These are phyloP conservation scores for Ichthyophonus hoferi DNA, from an alignment of 208 protist genomes.

Conservation along the genomic window DNA sequence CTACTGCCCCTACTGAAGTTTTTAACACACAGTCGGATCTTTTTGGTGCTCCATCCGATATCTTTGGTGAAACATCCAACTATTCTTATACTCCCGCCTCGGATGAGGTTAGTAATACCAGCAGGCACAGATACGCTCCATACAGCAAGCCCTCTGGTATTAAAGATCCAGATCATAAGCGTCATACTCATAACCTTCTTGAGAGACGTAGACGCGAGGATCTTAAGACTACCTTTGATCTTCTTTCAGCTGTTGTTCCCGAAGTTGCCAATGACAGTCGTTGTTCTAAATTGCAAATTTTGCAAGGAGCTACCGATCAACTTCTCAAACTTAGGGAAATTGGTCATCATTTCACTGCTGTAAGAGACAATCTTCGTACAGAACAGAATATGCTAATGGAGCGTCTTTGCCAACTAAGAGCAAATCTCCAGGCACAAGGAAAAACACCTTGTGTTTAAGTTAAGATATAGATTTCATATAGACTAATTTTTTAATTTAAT, in stretches of 20 bases:
- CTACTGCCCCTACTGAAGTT: not conserved
- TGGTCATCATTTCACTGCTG: not conserved
- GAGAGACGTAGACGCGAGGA: conserved; percentile 2
- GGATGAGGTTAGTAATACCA: not conserved
- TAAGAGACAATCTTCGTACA: not conserved
- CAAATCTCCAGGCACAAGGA: not conserved
- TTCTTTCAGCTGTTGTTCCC: not conserved
- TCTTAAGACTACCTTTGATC: conserved; percentile 7
- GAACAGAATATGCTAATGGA: not conserved
- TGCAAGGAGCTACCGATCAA: not conserved
- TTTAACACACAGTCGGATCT: not conserved
- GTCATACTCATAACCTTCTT: not conserved
- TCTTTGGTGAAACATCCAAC: no score
- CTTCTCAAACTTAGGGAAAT: not conserved
- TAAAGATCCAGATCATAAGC: conserved; percentile 1
- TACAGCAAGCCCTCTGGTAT: not conserved
- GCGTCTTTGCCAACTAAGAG: not conserved
- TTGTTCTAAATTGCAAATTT: not conserved
- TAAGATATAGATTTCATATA: no score
- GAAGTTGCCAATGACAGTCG: not conserved
- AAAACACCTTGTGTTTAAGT: no score
- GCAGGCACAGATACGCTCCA: not conserved
- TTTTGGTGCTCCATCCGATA: no score
- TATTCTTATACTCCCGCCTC: no score
- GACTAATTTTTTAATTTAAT: no score